Percentiles rank a stretch among this genome's conserved stretches.
Evolutionary conservation across 1,139 yeast species (phyloP).

Genomic region (Yamadazyma mexicana): DNA sequence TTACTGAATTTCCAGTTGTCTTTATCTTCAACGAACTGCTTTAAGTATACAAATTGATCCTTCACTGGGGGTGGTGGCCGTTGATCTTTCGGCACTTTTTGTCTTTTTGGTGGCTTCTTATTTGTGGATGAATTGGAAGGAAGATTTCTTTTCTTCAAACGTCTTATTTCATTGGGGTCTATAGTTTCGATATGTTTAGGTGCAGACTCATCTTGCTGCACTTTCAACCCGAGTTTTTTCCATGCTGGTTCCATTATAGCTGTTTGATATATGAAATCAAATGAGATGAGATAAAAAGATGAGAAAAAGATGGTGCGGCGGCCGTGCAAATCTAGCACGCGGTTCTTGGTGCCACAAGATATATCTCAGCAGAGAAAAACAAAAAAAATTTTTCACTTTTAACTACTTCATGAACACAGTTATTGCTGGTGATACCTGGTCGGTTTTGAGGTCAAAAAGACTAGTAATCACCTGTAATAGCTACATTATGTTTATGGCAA

Average conservation of each 20-base stretch:
- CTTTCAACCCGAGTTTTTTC: slow-evolving; percentile 79
- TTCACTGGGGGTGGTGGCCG: slow-evolving; percentile 76
- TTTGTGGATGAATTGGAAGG: slow-evolving; percentile 20
- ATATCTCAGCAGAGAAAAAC: not conserved
- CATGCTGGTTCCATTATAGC: slow-evolving; percentile 68
- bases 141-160: slow-evolving; percentile 33
- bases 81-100: slow-evolving; percentile 72
- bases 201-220: slow-evolving; percentile 40
- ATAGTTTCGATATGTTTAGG: slow-evolving; percentile 40
- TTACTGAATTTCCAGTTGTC: slow-evolving; percentile 88
- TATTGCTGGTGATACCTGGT: not conserved
- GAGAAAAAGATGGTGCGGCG: not conserved
- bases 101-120: slow-evolving; percentile 71
- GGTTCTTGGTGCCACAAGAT: not conserved
- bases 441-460: slow-evolving; percentile 1
- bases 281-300: slow-evolving; percentile 6
- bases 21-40: slow-evolving; percentile 60
- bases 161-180: slow-evolving; percentile 50
- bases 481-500: slow-evolving; percentile 9
- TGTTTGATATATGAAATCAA: not conserved
- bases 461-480: not conserved
- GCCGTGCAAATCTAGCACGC: not conserved
- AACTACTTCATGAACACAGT: not conserved
- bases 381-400: slow-evolving; percentile 1
- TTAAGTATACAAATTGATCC: slow-evolving; percentile 76